Conservation (phyloP, 2,329 filamentous ascomycete genomes). For the Fusarium coffeatum region DNA sequence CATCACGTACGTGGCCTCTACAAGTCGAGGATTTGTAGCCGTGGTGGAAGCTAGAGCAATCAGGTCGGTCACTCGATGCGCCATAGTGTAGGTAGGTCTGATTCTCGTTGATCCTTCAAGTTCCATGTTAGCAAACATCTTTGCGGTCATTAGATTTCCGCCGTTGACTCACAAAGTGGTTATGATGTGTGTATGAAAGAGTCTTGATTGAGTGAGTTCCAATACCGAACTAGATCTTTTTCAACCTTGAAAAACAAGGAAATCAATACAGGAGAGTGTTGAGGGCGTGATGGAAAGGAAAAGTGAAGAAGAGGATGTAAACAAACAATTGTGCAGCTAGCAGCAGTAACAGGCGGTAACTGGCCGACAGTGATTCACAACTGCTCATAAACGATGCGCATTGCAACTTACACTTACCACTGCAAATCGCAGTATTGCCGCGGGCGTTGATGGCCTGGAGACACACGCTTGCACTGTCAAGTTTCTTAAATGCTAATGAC, state of each 20-base stretch:
- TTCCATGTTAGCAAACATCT: not conserved
- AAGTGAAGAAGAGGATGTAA: not conserved
- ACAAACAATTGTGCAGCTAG: not conserved
- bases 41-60: too few relatives aligned
- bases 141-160: not conserved
- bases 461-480: not conserved
- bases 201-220: too few relatives aligned
- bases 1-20: not conserved
- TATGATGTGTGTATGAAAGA: too few relatives aligned
- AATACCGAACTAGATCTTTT: too few relatives aligned
- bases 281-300: not conserved
- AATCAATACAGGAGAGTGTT: too few relatives aligned
- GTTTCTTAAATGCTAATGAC: not conserved
- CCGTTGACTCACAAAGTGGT: too few relatives aligned
- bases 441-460: not conserved
- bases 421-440: not conserved
- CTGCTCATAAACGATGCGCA: too few relatives aligned
- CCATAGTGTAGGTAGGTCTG: rapidly evolving
- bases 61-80: too few relatives aligned
- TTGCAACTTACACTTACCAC: not conserved
- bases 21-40: not conserved
- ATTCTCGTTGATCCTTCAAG: not conserved
- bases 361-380: not conserved
- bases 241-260: too few relatives aligned
- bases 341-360: not conserved